Evolutionary conservation across 164 flowering plant species (phyloP).

Genomic region (Piper longum): DNA sequence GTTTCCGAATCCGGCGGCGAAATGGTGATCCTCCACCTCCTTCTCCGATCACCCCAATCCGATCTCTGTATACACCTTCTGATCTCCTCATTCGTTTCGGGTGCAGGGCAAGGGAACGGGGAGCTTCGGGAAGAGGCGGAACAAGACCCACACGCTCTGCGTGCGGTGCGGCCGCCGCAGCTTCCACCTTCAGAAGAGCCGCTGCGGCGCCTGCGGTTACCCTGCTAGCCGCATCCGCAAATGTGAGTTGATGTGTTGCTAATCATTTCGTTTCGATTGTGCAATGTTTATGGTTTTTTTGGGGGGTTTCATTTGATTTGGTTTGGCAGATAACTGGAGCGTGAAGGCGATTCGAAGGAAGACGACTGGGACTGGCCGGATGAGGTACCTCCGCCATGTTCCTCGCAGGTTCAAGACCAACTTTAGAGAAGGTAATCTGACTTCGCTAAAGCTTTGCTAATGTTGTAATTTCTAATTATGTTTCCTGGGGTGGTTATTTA

Average conservation of each 20-base stretch:
- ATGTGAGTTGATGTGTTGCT: constrained; percentile 20
- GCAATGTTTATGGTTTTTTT: neutral
- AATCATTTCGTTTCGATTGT: neutral
- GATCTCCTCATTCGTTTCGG: neutral
- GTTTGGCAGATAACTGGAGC: constrained; percentile 23
- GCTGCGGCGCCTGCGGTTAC: constrained; percentile 75
- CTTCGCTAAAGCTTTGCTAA: neutral
- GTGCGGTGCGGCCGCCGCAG: constrained; percentile 88
- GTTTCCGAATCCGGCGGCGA: constrained; percentile 7
- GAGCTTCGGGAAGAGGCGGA: constrained; percentile 90
- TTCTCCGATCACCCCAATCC: neutral
- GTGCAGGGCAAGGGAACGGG: constrained; percentile 80
- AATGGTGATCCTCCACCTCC: constrained; percentile 5
- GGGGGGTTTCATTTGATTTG: neutral
- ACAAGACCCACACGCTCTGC: constrained; percentile 92
- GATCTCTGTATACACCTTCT: neutral
- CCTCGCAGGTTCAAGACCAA: constrained; percentile 27
- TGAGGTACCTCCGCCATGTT: constrained; percentile 22
- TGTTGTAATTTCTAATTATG: neutral
- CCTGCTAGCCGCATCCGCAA: constrained; percentile 68
- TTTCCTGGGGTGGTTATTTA: too few species aligned
- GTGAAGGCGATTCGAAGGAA: constrained; percentile 23
- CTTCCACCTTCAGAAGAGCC: constrained; percentile 90
- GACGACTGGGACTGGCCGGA: constrained; percentile 26
- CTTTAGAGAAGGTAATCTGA: constrained; percentile 21